Evolutionary conservation across 2,329 filamentous ascomycete species (phyloP).

Genomic region (Fusarium agapanthi): DNA sequence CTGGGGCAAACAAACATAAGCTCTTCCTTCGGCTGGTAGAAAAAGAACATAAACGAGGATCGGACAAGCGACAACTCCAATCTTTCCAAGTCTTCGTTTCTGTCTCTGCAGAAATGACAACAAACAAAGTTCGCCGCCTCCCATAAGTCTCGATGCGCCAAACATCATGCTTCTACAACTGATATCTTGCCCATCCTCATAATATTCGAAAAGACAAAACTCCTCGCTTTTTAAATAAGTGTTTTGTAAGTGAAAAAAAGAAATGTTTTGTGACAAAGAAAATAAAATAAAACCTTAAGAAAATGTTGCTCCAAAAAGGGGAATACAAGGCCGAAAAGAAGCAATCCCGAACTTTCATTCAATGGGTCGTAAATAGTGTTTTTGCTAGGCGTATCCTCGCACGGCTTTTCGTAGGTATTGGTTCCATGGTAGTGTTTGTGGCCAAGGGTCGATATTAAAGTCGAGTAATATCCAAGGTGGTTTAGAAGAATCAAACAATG

Average conservation of each 20-base stretch:
- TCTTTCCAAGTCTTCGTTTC: constrained; percentile 26
- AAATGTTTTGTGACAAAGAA: constrained; percentile 25
- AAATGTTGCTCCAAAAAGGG: constrained; percentile 23
- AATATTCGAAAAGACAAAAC: constrained; percentile 42
- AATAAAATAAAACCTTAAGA: constrained; percentile 8
- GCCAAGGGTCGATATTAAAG: constrained; percentile 37
- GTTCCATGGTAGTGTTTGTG: constrained; percentile 14
- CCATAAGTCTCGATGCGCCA: constrained; percentile 39
- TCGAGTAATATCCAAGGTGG: constrained; percentile 32
- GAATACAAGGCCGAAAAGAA: constrained; percentile 34
- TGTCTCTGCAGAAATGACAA: constrained; percentile 27
- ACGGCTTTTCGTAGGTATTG: constrained; percentile 19
- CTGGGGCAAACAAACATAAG: constrained; percentile 3
- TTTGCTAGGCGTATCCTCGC: constrained; percentile 36
- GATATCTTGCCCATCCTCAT: constrained; percentile 41
- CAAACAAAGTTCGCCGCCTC: constrained; percentile 12
- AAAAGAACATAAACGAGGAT: constrained; percentile 9
- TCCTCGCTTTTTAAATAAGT: constrained; percentile 41
- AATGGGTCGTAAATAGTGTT: constrained; percentile 36
- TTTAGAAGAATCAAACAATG: constrained; percentile 30
- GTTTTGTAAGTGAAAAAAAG: constrained; percentile 13
- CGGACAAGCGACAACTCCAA: constrained; percentile 29
- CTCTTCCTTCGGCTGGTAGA: constrained; percentile 5
- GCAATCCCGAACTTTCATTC: constrained; percentile 41
- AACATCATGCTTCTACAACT: constrained; percentile 43